A percentile compares a stretch with the other conserved stretches of the same genome.
Conservation (phyloP, 176 grass and related monocot genomes). For the Oryza longistaminata region DNA sequence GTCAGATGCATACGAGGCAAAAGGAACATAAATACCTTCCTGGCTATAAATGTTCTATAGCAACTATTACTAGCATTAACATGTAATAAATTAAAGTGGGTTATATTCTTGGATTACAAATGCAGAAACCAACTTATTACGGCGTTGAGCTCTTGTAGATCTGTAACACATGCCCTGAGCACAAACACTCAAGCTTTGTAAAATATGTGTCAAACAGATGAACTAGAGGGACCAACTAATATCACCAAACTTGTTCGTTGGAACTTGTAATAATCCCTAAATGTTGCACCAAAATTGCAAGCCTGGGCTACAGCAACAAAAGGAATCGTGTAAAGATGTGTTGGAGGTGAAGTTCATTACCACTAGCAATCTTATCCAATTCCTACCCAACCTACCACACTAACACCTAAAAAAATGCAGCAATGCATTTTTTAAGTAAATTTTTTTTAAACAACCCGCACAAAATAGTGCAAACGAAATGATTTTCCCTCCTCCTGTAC, state of each 20-base stretch:
- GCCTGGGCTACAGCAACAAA: background rate
- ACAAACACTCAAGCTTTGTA: background rate
- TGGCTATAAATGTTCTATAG: background rate
- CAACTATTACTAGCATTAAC: background rate
- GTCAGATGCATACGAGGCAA: background rate
- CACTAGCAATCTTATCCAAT: background rate
- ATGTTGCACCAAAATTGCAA: background rate
- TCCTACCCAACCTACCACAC: background rate
- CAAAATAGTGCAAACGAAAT: too few relatives aligned
- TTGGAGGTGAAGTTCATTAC: background rate
- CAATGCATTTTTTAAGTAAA: background rate
- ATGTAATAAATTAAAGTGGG: background rate
- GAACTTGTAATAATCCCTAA: background rate
- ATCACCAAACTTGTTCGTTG: background rate
- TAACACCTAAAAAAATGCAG: background rate
- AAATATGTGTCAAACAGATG: background rate
- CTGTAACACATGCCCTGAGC: background rate
- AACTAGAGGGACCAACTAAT: background rate
- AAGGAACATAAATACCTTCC: background rate
- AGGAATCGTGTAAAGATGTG: background rate
- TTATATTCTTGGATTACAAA: conserved; percentile 9
- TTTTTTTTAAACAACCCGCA: too few relatives aligned
- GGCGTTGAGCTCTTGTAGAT: background rate
- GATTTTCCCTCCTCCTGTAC: background rate
- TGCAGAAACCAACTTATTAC: background rate